phyloP scores from a whole-genome alignment of 164 flowering plant genomes.

The Nymphaea colorata region DNA sequence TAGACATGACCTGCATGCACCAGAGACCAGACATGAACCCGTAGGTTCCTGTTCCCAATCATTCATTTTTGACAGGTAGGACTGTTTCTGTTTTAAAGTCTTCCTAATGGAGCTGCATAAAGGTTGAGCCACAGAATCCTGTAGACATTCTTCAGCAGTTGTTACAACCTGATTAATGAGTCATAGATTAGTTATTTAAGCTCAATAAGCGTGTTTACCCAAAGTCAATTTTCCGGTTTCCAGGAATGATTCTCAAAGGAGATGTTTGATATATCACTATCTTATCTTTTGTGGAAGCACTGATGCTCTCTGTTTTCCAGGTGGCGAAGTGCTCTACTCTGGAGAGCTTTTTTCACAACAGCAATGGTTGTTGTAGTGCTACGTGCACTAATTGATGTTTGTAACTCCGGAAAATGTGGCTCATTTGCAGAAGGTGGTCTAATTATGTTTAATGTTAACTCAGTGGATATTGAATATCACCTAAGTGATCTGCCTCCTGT shows the following conservation, averaged over 20 bases:
- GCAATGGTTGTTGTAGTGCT: constrained; percentile 77
- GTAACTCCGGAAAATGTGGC: constrained; percentile 77
- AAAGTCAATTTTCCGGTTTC: not conserved
- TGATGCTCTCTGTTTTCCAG: constrained; percentile 23
- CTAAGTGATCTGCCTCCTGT: constrained; percentile 68
- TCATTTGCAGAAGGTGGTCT: constrained; percentile 91
- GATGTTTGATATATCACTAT: not conserved
- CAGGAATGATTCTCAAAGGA: not conserved
- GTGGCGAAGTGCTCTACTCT: constrained; percentile 95
- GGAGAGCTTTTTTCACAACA: constrained; percentile 83
- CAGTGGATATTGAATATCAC: constrained; percentile 49
- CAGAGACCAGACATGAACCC: too few relatives aligned
- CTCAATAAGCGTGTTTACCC: not conserved
- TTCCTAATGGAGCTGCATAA: too few relatives aligned
- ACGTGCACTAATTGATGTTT: constrained; percentile 60
- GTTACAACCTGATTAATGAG: too few relatives aligned
- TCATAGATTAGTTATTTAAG: too few relatives aligned
- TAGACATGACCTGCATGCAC: too few relatives aligned
- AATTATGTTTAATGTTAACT: constrained; percentile 77
- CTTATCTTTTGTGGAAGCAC: not conserved
- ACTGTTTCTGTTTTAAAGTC: too few relatives aligned
- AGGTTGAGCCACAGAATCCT: too few relatives aligned
- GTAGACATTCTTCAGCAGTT: too few relatives aligned
- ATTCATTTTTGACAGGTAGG: too few relatives aligned
- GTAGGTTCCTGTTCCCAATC: too few relatives aligned